Evolutionary conservation across 75 land plant genomes (phyloP).

Genomic region (Cryptomeria japonica): DNA sequence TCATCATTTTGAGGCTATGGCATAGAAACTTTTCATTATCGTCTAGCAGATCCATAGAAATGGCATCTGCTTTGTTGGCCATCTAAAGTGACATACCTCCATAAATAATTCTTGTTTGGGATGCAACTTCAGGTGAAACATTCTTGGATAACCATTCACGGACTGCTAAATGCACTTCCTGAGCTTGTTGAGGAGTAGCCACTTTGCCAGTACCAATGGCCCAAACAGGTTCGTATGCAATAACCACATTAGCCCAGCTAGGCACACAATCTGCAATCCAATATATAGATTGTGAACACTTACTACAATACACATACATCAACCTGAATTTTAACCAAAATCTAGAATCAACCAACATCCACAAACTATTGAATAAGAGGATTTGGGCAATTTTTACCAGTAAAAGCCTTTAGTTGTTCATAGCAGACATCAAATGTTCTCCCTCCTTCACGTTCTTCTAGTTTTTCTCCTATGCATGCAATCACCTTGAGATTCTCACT

Average conservation of each 20-base stretch:
- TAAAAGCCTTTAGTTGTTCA: slow-evolving; percentile 84
- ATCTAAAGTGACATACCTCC: slow-evolving; percentile 62
- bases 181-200: slow-evolving; percentile 93
- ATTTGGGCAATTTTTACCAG: slow-evolving; percentile 40
- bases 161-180: slow-evolving; percentile 91
- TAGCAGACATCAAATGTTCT: slow-evolving; percentile 94
- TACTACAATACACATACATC: background rate
- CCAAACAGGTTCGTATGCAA: slow-evolving; percentile 99
- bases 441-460: slow-evolving; percentile 90
- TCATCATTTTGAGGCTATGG: background rate
- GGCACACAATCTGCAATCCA: slow-evolving; percentile 65
- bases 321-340: background rate
- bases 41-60: background rate
- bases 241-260: slow-evolving; percentile 81
- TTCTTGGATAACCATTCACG: slow-evolving; percentile 92
- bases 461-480: slow-evolving; percentile 88
- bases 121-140: slow-evolving; percentile 73
- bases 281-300: background rate
- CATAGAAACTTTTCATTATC: background rate
- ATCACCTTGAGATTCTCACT: slow-evolving; percentile 78
- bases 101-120: slow-evolving; percentile 82
- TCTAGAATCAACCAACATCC: background rate
- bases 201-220: slow-evolving; percentile 99
- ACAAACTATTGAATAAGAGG: background rate
- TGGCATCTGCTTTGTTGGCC: background rate